A percentile compares a stretch with the other conserved stretches of the same genome.
Evolutionary conservation across 768 basidiomycete species (phyloP).

Genomic region (Auricularia sp.): DNA sequence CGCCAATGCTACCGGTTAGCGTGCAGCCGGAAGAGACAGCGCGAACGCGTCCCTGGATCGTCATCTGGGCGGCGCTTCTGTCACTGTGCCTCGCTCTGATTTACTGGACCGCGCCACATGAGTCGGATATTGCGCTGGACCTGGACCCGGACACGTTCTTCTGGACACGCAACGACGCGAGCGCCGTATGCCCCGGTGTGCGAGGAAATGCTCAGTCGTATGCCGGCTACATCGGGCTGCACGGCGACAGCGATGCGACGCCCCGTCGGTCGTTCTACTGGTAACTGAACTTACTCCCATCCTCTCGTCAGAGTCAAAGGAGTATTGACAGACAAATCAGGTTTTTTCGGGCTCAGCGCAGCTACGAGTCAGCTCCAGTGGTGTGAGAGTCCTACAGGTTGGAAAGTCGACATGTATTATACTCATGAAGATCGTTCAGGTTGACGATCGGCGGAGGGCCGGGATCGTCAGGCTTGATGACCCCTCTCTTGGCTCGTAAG

Average conservation of each 20-base stretch:
- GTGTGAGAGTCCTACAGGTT: conserved; percentile 15
- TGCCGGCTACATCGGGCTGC: conserved; percentile 23
- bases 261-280: conserved; percentile 16
- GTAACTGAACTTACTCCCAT: neutral
- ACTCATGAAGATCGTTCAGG: conserved; percentile 8
- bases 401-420: neutral
- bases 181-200: neutral
- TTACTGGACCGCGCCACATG: too few species aligned
- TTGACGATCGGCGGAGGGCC: conserved; percentile 29
- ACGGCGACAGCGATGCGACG: conserved; percentile 17
- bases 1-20: too few species aligned
- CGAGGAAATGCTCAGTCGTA: conserved; percentile 8
- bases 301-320: too few species aligned
- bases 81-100: too few species aligned
- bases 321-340: conserved; percentile 8
- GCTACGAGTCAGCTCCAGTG: conserved; percentile 20
- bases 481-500: conserved; percentile 13
- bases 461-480: conserved; percentile 23
- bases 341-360: conserved; percentile 25
- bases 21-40: too few species aligned
- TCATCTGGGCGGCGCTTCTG: too few species aligned
- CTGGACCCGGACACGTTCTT: neutral
- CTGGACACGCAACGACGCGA: neutral
- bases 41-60: too few species aligned
- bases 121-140: too few species aligned